phyloP scores from a whole-genome alignment of 2,329 filamentous ascomycete genomes.

The Monosporascus ibericus region DNA sequence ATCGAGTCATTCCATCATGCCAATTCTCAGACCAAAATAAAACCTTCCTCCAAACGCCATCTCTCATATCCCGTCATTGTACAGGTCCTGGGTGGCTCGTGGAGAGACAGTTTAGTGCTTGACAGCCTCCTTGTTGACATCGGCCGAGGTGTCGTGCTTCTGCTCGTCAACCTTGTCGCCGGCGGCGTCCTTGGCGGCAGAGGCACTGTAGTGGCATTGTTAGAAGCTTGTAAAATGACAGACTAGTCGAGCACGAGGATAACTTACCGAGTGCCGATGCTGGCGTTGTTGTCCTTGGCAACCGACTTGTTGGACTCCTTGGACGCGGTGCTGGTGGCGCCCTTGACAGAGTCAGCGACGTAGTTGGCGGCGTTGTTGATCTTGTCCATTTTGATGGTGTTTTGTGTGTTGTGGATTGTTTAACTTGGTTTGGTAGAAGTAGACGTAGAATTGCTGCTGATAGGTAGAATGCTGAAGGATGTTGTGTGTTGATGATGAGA shows the following conservation, averaged over 20 bases:
- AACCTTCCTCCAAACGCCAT: slow-evolving; percentile 11
- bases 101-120: slow-evolving; percentile 25
- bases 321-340: slow-evolving; percentile 47
- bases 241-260: neutral
- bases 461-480: slow-evolving; percentile 5
- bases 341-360: slow-evolving; percentile 58
- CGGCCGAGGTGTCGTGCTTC: slow-evolving; percentile 28
- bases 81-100: slow-evolving; percentile 7
- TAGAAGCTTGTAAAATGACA: slow-evolving; percentile 14
- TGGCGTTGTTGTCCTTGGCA: slow-evolving; percentile 55
- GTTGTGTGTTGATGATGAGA: slow-evolving; percentile 4
- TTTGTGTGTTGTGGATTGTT: slow-evolving; percentile 12
- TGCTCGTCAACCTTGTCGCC: slow-evolving; percentile 40
- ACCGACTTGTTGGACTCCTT: slow-evolving; percentile 67
- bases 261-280: slow-evolving; percentile 48
- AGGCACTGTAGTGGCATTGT: slow-evolving; percentile 28
- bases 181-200: slow-evolving; percentile 43
- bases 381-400: slow-evolving; percentile 40
- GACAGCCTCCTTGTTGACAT: slow-evolving; percentile 29
- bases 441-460: slow-evolving; percentile 12
- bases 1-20: slow-evolving; percentile 11
- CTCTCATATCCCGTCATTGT: slow-evolving; percentile 17
- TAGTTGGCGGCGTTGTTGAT: slow-evolving; percentile 61
- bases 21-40: slow-evolving; percentile 14
- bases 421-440: slow-evolving; percentile 9